A percentile compares a stretch with the other conserved stretches of the same genome.
Conservation (phyloP, 2,329 filamentous ascomycete species). For the Rutstroemia sp. region DNA sequence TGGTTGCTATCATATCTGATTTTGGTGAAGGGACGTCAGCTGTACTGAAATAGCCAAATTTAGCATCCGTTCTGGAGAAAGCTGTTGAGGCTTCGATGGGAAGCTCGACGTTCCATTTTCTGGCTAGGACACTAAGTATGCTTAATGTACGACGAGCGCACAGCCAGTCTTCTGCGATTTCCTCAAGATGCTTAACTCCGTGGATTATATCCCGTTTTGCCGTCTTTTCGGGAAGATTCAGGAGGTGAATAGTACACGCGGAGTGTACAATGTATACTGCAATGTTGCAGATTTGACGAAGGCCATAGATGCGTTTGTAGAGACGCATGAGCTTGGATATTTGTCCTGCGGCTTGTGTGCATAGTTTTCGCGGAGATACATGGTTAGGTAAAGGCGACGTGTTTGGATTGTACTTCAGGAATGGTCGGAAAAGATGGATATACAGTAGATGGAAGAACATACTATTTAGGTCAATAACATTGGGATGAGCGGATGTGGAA, state of each 20-base stretch:
- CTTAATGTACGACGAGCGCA: conserved; percentile 78
- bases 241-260: conserved; percentile 86
- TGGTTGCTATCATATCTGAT: conserved; percentile 23
- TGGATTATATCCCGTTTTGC: conserved; percentile 85
- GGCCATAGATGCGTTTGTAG: conserved; percentile 85
- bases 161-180: conserved; percentile 92
- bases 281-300: conserved; percentile 93
- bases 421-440: conserved; percentile 91
- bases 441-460: conserved; percentile 98
- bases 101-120: conserved; percentile 84
- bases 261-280: conserved; percentile 94
- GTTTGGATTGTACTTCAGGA: conserved; percentile 78
- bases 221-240: conserved; percentile 89
- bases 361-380: conserved; percentile 84
- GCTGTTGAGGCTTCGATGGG: conserved; percentile 75
- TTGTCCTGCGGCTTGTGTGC: conserved; percentile 78
- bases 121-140: conserved; percentile 75
- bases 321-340: conserved; percentile 92
- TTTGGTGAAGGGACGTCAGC: conserved; percentile 30
- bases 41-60: conserved; percentile 63
- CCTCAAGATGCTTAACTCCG: conserved; percentile 84
- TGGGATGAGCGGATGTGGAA: not conserved
- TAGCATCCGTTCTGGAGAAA: conserved; percentile 70
- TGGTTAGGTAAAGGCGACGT: conserved; percentile 78
- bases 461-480: conserved; percentile 40